These are phyloP conservation scores for Lachnellula suecica DNA, from an alignment of 2,329 filamentous ascomycete species.

Conservation along the genomic window DNA sequence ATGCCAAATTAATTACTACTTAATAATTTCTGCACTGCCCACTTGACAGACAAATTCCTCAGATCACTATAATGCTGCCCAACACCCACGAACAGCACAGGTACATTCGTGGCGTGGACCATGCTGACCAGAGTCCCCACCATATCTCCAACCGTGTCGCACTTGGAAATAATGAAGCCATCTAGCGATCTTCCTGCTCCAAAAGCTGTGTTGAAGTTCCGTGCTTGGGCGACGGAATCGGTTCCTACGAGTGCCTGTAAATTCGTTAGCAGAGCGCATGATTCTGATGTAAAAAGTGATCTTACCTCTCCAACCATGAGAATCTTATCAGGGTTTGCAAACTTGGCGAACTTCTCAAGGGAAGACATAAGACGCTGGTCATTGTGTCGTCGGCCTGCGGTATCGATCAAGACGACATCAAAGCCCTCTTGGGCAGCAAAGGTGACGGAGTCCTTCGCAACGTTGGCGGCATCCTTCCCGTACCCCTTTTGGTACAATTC, in stretches of 20 bases:
- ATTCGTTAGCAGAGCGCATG: constrained; percentile 9
- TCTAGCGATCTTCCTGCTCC: constrained; percentile 78
- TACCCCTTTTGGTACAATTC: constrained; percentile 97
- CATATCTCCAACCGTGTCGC: constrained; percentile 99
- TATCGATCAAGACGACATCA: constrained; percentile 96
- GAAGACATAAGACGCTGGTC: constrained; percentile 94
- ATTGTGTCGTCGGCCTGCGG: constrained; percentile 91
- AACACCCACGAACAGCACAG: constrained; percentile 86
- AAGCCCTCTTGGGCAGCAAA: constrained; percentile 74
- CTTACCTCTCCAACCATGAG: constrained; percentile 78
- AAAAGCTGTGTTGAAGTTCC: constrained; percentile 94
- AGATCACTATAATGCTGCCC: constrained; percentile 70
- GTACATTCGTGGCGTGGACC: constrained; percentile 95
- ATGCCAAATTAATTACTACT: constrained; percentile 29
- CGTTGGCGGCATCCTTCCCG: constrained; percentile 93
- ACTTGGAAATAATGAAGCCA: constrained; percentile 98
- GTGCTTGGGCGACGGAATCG: constrained; percentile 90
- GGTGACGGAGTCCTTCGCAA: constrained; percentile 89
- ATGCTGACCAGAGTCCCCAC: constrained; percentile 84
- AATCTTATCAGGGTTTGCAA: constrained; percentile 96
- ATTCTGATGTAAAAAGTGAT: neutral
- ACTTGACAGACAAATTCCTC: constrained; percentile 67
- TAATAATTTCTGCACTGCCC: constrained; percentile 67
- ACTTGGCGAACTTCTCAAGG: constrained; percentile 94
- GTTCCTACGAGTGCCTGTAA: constrained; percentile 84